Base-by-base conservation (phyloP, 2,329 filamentous ascomycete species). In the Fusarium temperatum region DNA sequence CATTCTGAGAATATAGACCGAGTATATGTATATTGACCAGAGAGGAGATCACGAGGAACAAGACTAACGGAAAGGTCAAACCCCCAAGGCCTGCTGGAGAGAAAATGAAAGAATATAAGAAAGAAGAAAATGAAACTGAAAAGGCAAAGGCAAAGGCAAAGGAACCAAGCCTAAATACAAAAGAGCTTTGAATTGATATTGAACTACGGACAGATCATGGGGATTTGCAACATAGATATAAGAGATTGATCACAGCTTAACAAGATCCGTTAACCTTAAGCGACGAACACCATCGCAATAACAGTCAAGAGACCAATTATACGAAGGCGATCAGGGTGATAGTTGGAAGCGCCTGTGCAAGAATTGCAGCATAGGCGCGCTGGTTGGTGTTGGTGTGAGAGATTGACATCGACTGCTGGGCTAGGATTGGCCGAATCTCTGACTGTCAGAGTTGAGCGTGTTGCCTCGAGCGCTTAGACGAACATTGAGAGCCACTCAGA, bases 301-400 rank as follows among this genome's bases (percentile, higher is more conserved):
- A 54, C n/a, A 45, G 35, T 26, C 20, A n/a, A 24, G 55, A 59
- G 51, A 53, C 76, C 76, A 78, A 78, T 78, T 44, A 39, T n/a
- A 56, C 48, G 30, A 15, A 54, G 41, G 15, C 32, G 36, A 74
- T 55, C 41, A 53, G 56, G 57, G 68, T 74, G 72, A 74, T 68
- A 32, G 38, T 45, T 35, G 47, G 65, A 77, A 74, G 75, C 78
- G 77, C 73, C 70, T 66, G 78, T 76, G 73, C 74, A 75, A 67
- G 66, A 62, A 65, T 73, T 76, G 66, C 70, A 74, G 63, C 59
- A 72, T 76, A 78, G 70, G 72, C 78, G 78, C 78, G 74, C 55
- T 63, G 58, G 44, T 45, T 56, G 44, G 58, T 66, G 41, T 38
- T 50, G 24, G 36, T 48, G 67, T 65, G 59, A 75, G 63, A 78